Evolutionary conservation across 148 eudicot species (phyloP), one percentile per base, ranked within the genome.

Genomic region (Vaccinium macrocarpon): DNA sequence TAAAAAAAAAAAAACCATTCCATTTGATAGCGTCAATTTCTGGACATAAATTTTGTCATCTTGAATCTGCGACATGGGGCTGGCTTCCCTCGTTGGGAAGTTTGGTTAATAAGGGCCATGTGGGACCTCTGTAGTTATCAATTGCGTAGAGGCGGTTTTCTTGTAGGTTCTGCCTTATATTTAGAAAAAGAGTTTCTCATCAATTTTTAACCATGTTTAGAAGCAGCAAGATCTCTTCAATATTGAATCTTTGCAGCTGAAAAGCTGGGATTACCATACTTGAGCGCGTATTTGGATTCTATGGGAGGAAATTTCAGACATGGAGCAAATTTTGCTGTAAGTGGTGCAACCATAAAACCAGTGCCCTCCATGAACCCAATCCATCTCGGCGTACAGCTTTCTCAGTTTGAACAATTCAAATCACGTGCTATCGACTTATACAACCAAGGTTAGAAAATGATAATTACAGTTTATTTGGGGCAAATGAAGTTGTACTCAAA

Each of bases 311-410:
- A 86, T 77, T 90, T 88, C 79, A 74, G 74, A 56, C 88, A 88
- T 29, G 90, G 91, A 53, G 91, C 91, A 42, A 88, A 90, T 80
- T 90, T 90, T 61, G 91, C 90, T 32, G 86, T 82, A 1, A 66
- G 88, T 50, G 90, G 91, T 23, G 66, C 88, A 71, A 85, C 85
- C 29, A 82, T 89, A 68, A 87, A 81, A 84, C 84, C 84, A 32
- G 64, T 49, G 6, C 79, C 77, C 49, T 64, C 76, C 56, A 16
- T 55, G 78, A 87, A 84, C 71, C 87, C 89, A 27, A 48, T 89
- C 25, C 79, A 84, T 75, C 91, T 89, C 57, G 49, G 62, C 64
- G 71, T 83, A 83, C 91, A 89, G 85, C 85, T 89, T 83, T 76
- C 25, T 29, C 89, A 89, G 85, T 89, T 87, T 73, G 85, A 87